A percentile compares a stretch with the other conserved stretches of the same genome.
Evolutionary conservation across 2,329 filamentous ascomycete genomes (phyloP).

Genomic region (Aspergillus glaucus): DNA sequence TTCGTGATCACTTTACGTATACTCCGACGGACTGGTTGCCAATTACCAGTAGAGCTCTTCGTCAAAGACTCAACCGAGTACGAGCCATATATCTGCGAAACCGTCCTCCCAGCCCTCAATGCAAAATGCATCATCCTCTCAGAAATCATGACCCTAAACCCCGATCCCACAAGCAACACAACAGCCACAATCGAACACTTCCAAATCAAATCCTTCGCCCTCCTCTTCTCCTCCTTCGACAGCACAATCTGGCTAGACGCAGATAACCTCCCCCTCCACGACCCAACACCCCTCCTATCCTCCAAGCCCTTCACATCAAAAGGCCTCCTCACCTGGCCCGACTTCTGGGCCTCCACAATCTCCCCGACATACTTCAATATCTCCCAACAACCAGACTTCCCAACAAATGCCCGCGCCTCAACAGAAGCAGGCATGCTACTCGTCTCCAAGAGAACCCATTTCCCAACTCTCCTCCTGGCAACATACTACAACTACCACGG

Average conservation of each 20-base stretch:
- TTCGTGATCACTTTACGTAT: constrained; percentile 43
- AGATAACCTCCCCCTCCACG: constrained; percentile 45
- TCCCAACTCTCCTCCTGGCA: constrained; percentile 23
- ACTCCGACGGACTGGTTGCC: constrained; percentile 43
- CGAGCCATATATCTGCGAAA: constrained; percentile 30
- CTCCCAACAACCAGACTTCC: constrained; percentile 26
- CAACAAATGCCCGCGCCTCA: constrained; percentile 24
- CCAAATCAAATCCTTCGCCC: constrained; percentile 50
- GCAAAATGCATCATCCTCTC: constrained; percentile 34
- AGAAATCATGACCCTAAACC: constrained; percentile 27
- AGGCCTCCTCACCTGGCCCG: constrained; percentile 53
- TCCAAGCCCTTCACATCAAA: constrained; percentile 44
- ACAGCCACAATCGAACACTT: constrained; percentile 29
- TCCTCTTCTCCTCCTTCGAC: constrained; percentile 52
- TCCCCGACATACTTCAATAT: constrained; percentile 36
- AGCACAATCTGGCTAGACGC: constrained; percentile 52
- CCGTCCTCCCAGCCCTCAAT: constrained; percentile 27
- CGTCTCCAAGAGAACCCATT: constrained; percentile 28
- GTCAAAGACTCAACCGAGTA: constrained; percentile 26
- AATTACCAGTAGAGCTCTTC: constrained; percentile 40
- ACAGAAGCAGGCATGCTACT: constrained; percentile 28
- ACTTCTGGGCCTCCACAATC: constrained; percentile 39
- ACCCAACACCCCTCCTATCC: constrained; percentile 40
- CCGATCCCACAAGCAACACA: constrained; percentile 24
- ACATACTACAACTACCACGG: constrained; percentile 31